A percentile compares a stretch with the other conserved stretches of the same genome.
These are phyloP conservation scores for Fusarium sp. DNA, from an alignment of 2,329 filamentous ascomycete genomes.

Conservation along the genomic window DNA sequence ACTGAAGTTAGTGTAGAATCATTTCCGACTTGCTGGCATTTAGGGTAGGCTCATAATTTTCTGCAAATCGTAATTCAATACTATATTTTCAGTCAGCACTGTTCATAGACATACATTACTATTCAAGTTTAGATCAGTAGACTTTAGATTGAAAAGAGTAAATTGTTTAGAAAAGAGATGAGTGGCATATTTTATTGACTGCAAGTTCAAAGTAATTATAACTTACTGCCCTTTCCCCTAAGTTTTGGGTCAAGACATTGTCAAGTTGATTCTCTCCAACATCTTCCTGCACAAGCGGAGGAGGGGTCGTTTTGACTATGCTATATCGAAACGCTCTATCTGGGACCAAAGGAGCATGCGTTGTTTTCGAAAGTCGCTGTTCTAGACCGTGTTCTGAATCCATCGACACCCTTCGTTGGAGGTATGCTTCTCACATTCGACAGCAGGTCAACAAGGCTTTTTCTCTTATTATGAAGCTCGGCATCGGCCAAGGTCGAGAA, in stretches of 20 bases:
- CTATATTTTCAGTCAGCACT: background rate
- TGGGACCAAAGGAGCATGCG: background rate
- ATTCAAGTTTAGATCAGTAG: accelerated
- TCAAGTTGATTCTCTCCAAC: accelerated
- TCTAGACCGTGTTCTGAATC: too few relatives aligned
- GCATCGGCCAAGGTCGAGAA: too few relatives aligned
- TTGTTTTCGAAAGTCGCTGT: background rate
- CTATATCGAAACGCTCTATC: background rate
- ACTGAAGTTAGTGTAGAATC: accelerated
- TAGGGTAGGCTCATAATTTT: background rate
- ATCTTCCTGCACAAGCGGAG: too few relatives aligned
- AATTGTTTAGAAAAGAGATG: accelerated
- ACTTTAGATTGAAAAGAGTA: accelerated
- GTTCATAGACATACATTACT: accelerated
- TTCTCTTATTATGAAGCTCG: too few relatives aligned
- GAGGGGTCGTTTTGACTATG: too few relatives aligned
- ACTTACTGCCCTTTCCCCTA: accelerated
- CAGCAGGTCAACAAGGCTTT: too few relatives aligned
- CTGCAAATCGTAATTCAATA: accelerated
- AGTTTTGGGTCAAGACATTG: accelerated
- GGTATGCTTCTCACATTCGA: too few relatives aligned
- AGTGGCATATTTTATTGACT: accelerated
- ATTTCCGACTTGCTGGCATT: too few relatives aligned
- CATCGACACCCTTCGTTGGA: too few relatives aligned
- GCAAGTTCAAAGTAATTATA: accelerated